These are phyloP conservation scores for Ceratocystis cubensis DNA, from an alignment of 2,329 filamentous ascomycete species.

Conservation along the genomic window DNA sequence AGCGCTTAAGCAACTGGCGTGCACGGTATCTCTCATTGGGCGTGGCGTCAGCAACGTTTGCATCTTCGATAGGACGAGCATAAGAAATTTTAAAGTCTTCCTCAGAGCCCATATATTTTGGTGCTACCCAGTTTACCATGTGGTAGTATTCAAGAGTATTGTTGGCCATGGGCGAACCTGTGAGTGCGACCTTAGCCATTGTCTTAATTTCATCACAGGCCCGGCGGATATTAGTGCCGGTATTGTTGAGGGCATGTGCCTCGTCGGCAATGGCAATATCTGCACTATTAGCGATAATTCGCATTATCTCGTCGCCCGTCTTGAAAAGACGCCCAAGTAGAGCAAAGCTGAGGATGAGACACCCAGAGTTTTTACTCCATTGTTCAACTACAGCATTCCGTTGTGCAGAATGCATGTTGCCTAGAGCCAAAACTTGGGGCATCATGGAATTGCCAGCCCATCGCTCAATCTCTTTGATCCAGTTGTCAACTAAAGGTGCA, in stretches of 20 bases:
- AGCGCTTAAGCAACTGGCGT: constrained; percentile 53
- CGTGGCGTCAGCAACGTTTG: constrained; percentile 55
- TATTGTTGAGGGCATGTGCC: constrained; percentile 67
- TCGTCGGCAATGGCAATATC: constrained; percentile 75
- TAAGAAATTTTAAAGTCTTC: constrained; percentile 60
- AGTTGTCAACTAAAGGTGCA: constrained; percentile 63
- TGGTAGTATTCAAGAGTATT: constrained; percentile 70
- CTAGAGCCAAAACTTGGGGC: constrained; percentile 3
- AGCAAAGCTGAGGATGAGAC: constrained; percentile 64
- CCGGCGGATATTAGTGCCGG: constrained; percentile 36
- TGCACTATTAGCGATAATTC: constrained; percentile 46
- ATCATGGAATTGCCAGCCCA: constrained; percentile 30
- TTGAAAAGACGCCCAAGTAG: constrained; percentile 39
- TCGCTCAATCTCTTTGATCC: constrained; percentile 58
- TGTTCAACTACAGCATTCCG: constrained; percentile 19
- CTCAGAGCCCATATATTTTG: constrained; percentile 58
- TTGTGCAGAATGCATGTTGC: neutral
- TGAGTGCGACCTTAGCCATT: constrained; percentile 64
- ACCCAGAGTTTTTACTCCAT: constrained; percentile 56
- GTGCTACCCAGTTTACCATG: constrained; percentile 82
- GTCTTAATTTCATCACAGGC: constrained; percentile 51
- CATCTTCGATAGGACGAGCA: constrained; percentile 57
- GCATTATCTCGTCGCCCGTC: constrained; percentile 27
- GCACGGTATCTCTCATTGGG: constrained; percentile 42
- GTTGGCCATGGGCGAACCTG: constrained; percentile 76